Evolutionary conservation across 106 monocot species (phyloP).

Genomic region (Apostasia ramifera): DNA sequence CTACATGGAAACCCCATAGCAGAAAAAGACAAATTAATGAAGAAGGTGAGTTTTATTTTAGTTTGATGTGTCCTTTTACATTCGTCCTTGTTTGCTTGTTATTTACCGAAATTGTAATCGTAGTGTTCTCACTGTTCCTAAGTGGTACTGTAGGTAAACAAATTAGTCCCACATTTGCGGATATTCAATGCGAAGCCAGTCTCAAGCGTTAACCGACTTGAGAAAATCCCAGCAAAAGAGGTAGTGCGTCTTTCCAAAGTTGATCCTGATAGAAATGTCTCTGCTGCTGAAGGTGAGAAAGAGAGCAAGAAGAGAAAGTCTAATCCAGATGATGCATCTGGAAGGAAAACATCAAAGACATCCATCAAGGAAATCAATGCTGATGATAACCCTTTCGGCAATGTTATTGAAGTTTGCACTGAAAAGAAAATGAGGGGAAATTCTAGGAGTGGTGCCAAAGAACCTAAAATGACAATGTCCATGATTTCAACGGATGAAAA

Average conservation of each 20-base stretch:
- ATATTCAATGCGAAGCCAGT: conserved; percentile 78
- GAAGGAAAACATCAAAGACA: not conserved
- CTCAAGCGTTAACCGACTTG: conserved; percentile 13
- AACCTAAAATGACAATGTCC: too few species aligned
- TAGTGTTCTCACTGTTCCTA: not conserved
- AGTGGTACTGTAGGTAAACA: conserved; percentile 39
- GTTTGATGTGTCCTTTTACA: not conserved
- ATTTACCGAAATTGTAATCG: not conserved
- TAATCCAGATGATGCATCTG: conserved; percentile 8
- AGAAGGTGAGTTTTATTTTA: conserved; percentile 38
- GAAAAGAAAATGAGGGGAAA: conserved; percentile 6
- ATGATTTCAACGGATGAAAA: not conserved
- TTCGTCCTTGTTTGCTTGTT: not conserved
- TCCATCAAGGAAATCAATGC: conserved; percentile 1
- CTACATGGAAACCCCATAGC: conserved; percentile 75
- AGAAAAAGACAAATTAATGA: conserved; percentile 48
- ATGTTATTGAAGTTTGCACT: not conserved
- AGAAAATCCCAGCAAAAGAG: conserved; percentile 12
- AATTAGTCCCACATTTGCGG: conserved; percentile 49
- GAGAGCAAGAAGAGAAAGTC: conserved; percentile 26
- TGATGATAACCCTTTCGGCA: conserved; percentile 1
- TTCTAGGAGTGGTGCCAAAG: too few species aligned
- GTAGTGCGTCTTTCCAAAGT: conserved; percentile 2
- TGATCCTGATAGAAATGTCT: not conserved
- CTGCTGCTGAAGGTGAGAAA: conserved; percentile 15